These are phyloP conservation scores for Syncephalis fuscata DNA, from an alignment of 371 early-diverging fungal genomes.

Conservation along the genomic window DNA sequence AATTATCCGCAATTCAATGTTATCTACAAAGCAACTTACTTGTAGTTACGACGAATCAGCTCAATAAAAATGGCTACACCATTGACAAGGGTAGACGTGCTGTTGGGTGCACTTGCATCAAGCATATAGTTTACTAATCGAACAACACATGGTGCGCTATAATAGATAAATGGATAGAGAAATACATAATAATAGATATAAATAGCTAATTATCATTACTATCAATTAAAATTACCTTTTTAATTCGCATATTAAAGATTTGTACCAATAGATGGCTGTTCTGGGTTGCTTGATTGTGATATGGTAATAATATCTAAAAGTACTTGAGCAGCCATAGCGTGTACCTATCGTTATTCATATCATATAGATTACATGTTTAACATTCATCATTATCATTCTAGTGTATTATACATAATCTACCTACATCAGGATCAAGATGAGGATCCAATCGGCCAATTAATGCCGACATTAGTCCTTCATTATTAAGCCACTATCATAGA, in stretches of 20 bases:
- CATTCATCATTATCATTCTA: too few species aligned
- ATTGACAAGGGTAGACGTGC: slow-evolving; percentile 70
- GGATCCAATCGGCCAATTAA: slow-evolving; percentile 72
- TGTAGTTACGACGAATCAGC: slow-evolving; percentile 84
- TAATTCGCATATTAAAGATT: slow-evolving; percentile 59
- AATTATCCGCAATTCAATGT: background rate
- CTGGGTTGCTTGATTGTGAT: slow-evolving; percentile 50
- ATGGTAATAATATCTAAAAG: slow-evolving; percentile 83
- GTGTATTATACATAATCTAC: background rate
- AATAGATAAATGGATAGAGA: background rate
- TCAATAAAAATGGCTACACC: slow-evolving; percentile 90
- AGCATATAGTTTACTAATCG: slow-evolving; percentile 76
- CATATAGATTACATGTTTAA: too few species aligned
- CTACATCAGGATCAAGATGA: slow-evolving; percentile 45
- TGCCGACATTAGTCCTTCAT: slow-evolving; percentile 51
- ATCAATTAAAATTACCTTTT: slow-evolving; percentile 30
- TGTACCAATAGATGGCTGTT: slow-evolving; percentile 48
- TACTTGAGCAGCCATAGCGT: slow-evolving; percentile 78
- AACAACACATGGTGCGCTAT: slow-evolving; percentile 40
- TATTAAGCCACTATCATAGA: slow-evolving; percentile 56
- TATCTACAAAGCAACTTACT: slow-evolving; percentile 11
- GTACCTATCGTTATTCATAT: slow-evolving; percentile 28
- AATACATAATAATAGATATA: background rate
- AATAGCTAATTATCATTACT: too few species aligned
- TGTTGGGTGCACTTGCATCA: slow-evolving; percentile 50